phyloP scores from a whole-genome alignment of 768 basidiomycete species.

The Hirschioporus abietinus region DNA sequence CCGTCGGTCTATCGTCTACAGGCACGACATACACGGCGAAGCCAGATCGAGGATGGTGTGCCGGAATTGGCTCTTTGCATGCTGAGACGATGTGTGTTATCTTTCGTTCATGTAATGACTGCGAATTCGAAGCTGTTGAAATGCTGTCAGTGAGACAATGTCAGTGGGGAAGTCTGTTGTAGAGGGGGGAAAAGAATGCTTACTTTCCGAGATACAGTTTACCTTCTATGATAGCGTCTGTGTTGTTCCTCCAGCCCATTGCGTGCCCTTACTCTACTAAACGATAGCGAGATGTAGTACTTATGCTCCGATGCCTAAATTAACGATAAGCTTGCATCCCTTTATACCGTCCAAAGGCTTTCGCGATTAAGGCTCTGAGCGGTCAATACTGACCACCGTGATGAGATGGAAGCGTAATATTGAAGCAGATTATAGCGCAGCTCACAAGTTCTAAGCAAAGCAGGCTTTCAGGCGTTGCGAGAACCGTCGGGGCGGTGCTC shows the following conservation, averaged over 20 bases:
- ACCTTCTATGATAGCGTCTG: conserved; percentile 59
- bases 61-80: conserved; percentile 65
- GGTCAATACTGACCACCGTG: too few relatives aligned
- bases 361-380: too few relatives aligned
- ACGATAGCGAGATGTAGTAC: not conserved
- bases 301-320: not conserved
- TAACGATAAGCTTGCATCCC: too few relatives aligned
- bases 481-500: too few relatives aligned
- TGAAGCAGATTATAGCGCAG: too few relatives aligned
- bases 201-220: conserved; percentile 72
- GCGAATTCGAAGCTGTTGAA: conserved; percentile 62
- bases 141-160: conserved; percentile 36
- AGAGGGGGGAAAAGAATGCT: conserved; percentile 32
- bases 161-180: not conserved
- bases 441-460: too few relatives aligned
- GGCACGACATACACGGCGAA: conserved; percentile 64
- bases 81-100: conserved; percentile 81
- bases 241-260: conserved; percentile 52
- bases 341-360: too few relatives aligned
- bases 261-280: not conserved
- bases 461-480: too few relatives aligned
- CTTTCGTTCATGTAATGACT: conserved; percentile 64
- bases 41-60: conserved; percentile 65
- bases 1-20: conserved; percentile 64
- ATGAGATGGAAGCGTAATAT: too few relatives aligned